phyloP scores from a whole-genome alignment of 768 basidiomycete species.

The Collybia sp. region DNA sequence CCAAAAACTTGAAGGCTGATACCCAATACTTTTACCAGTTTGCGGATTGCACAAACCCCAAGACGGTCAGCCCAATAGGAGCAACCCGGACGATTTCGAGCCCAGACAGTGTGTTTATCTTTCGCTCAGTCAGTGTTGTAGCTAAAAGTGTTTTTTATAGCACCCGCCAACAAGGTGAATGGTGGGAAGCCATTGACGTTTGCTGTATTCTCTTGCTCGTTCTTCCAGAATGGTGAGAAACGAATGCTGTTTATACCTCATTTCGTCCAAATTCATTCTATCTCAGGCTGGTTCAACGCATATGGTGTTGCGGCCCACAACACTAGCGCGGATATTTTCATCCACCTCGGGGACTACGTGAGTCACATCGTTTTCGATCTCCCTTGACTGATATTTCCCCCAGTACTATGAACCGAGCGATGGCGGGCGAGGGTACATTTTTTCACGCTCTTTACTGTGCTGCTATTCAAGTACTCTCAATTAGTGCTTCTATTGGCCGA shows the following conservation, averaged over 20 bases:
- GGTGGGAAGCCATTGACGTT: slow-evolving; percentile 43
- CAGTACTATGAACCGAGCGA: slow-evolving; percentile 48
- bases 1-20: slow-evolving; percentile 39
- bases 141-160: slow-evolving; percentile 15
- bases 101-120: slow-evolving; percentile 30
- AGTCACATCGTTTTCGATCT: neutral
- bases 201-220: slow-evolving; percentile 52
- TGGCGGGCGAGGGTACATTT: slow-evolving; percentile 16
- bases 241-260: neutral
- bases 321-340: neutral
- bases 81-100: slow-evolving; percentile 43
- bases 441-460: neutral
- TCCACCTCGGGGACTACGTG: neutral
- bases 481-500: slow-evolving; percentile 44
- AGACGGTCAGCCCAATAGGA: slow-evolving; percentile 39
- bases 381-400: neutral
- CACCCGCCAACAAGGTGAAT: slow-evolving; percentile 38
- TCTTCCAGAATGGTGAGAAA: slow-evolving; percentile 37
- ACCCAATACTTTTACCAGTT: slow-evolving; percentile 51
- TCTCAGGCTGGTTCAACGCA: slow-evolving; percentile 50
- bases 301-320: slow-evolving; percentile 49
- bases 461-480: neutral
- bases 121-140: neutral
- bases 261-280: no score
- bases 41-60: slow-evolving; percentile 43